Evolutionary conservation across 2,329 filamentous ascomycete genomes (phyloP).

Genomic region (Sporothrix pallida): DNA sequence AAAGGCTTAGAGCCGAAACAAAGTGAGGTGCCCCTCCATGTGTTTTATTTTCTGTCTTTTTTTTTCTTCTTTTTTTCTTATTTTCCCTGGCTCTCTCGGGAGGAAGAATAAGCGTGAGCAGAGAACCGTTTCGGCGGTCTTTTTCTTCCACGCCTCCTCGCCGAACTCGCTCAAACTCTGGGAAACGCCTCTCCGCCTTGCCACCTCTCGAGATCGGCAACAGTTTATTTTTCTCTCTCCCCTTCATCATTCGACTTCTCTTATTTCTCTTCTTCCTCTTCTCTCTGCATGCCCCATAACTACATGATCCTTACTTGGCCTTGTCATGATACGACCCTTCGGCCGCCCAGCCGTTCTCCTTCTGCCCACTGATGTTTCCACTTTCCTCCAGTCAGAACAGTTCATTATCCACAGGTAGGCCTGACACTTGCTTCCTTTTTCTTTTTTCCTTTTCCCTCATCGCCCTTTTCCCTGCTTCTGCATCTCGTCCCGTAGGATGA

Average conservation of each 20-base stretch:
- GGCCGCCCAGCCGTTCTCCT: background rate
- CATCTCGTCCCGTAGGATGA: background rate
- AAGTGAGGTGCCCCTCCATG: background rate
- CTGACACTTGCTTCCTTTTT: conserved; percentile 1
- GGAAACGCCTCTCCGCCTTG: too few relatives aligned
- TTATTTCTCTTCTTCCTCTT: background rate
- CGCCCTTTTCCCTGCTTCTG: background rate
- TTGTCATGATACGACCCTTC: background rate
- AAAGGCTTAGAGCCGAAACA: background rate
- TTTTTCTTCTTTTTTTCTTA: background rate
- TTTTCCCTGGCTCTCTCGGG: too few relatives aligned
- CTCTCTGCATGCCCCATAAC: background rate
- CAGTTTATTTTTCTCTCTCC: background rate
- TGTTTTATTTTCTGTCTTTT: background rate
- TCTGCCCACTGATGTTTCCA: background rate
- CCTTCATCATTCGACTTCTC: background rate
- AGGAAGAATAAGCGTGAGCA: background rate
- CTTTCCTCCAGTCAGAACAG: background rate
- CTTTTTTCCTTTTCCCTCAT: background rate
- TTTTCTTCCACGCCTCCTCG: background rate
- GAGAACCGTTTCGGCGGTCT: too few relatives aligned
- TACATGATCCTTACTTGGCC: background rate
- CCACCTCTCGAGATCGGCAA: background rate
- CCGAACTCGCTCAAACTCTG: background rate
- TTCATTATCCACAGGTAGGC: too few relatives aligned